These are phyloP conservation scores for Ophiostoma quercus DNA, from an alignment of 2,329 filamentous ascomycete species.

Conservation along the genomic window DNA sequence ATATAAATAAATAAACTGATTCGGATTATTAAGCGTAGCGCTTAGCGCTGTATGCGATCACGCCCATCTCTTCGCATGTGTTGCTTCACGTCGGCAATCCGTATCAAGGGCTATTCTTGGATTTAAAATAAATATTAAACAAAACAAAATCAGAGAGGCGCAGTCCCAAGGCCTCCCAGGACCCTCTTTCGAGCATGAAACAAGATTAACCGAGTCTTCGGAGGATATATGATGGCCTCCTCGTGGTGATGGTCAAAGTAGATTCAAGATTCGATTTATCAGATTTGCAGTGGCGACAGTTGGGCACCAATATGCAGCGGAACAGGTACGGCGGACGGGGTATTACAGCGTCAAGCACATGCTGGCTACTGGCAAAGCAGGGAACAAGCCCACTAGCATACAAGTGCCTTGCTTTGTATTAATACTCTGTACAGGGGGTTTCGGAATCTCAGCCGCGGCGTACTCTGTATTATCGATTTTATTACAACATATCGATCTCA, in stretches of 20 bases:
- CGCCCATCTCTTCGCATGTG: background rate
- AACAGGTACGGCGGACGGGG: background rate
- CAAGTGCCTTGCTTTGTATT: too few relatives aligned
- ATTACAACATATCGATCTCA: too few relatives aligned
- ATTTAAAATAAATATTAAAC: background rate
- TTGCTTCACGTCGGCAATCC: background rate
- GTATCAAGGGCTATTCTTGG: background rate
- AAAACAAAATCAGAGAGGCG: background rate
- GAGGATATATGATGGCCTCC: background rate
- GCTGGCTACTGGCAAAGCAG: background rate
- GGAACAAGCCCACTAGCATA: background rate
- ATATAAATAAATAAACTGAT: too few relatives aligned
- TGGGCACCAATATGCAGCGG: background rate
- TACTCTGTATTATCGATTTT: background rate
- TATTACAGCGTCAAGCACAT: background rate
- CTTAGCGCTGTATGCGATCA: background rate
- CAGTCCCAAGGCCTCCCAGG: background rate
- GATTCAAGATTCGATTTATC: slow-evolving; percentile 8
- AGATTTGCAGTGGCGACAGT: background rate
- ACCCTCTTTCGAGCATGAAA: slow-evolving; percentile 9
- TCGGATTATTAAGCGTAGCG: background rate
- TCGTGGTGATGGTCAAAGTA: slow-evolving; percentile 2
- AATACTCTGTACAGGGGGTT: background rate
- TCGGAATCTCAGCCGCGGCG: background rate
- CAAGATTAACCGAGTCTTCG: slow-evolving; percentile 5